Evolutionary conservation across 1,284 basidiomycete genomes (phyloP), one percentile per base, ranked within the genome.

Genomic region (Cystobasidiaceae sp.): DNA sequence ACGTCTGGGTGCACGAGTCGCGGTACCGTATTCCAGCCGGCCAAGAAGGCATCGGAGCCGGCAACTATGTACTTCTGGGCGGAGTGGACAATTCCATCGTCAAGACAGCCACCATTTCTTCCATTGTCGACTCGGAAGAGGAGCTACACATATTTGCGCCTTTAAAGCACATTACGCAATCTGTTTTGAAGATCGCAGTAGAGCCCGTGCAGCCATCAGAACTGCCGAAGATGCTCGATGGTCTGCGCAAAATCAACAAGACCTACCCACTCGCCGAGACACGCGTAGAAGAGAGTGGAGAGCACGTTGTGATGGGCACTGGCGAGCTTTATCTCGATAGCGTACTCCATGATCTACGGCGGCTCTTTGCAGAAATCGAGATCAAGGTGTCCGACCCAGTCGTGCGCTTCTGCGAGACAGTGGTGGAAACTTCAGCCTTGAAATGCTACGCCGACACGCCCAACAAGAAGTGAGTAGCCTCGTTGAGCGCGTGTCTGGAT

Each of bases 371-470:
- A 48, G 96, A 98, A 80, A 97, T 98, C 71, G 96, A 99, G 82
- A 97, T 99, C 82, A 97, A 98, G 80, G 93, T 98, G 17, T 97
- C 93, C 32, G 96, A 99, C 80, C 96, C 96, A 0, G 93, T 97
- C 30, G 96, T 93, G 27, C 91, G 93, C 75, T 98, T 99, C 80
- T 90, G 91, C 75, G 96, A 99, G 80, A 99, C 96, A 11, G 96
- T 98, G 19, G 82, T 98, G 67, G 96, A 99, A 80, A 98, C 96
- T 30, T 93, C 90, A 71, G 93, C 93, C 6, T 80, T 99, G 71
- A 98, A 97, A 79, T 97, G 94, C 76, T 98, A 97, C 77, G 96
- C 96, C 25, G 90, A 94, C 74, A 98, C 96, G 44, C 94, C 96
- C 2, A 98, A 98, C 80, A 97, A 97, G 81, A 96, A 93, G 93